phyloP scores from a whole-genome alignment of 192 early-diverging fungal species.

The Backusella tarrabulga region DNA sequence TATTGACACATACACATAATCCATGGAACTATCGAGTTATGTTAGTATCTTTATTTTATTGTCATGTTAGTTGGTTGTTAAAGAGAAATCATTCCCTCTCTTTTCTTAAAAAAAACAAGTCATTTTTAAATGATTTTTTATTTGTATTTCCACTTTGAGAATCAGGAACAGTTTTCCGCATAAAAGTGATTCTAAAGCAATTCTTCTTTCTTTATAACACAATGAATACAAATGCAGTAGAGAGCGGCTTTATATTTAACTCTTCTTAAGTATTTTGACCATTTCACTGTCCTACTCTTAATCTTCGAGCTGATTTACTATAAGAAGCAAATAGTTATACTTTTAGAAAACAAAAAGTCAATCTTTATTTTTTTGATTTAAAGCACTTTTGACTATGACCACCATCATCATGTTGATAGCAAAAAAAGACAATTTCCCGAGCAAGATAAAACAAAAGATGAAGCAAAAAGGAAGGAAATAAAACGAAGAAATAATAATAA shows the following conservation, averaged over 20 bases:
- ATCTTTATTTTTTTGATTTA: not conserved
- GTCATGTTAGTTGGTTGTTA: no score
- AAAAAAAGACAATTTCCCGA: not conserved
- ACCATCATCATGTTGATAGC: not conserved
- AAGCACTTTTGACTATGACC: not conserved
- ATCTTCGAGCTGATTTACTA: conserved; percentile 10
- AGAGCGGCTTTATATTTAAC: not conserved
- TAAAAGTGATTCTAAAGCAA: not conserved
- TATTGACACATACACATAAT: no score
- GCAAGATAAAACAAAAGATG: not conserved
- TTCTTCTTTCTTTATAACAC: not conserved
- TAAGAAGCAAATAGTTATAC: conserved; percentile 2
- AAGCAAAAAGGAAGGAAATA: not conserved
- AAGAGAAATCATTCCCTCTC: not conserved
- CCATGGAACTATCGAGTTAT: no score
- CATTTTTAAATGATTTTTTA: not conserved
- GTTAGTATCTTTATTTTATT: no score
- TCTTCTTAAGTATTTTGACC: no score
- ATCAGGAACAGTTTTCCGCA: not conserved
- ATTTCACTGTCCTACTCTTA: conserved; percentile 1
- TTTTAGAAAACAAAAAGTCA: not conserved
- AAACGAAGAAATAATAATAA: not conserved
- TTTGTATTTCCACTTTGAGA: not conserved
- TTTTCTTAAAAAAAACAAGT: not conserved
- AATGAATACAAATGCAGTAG: not conserved